Percentiles rank a stretch among this genome's conserved stretches.
Conservation (phyloP, 176 grass and related monocot species). For the Oryza nivara region DNA sequence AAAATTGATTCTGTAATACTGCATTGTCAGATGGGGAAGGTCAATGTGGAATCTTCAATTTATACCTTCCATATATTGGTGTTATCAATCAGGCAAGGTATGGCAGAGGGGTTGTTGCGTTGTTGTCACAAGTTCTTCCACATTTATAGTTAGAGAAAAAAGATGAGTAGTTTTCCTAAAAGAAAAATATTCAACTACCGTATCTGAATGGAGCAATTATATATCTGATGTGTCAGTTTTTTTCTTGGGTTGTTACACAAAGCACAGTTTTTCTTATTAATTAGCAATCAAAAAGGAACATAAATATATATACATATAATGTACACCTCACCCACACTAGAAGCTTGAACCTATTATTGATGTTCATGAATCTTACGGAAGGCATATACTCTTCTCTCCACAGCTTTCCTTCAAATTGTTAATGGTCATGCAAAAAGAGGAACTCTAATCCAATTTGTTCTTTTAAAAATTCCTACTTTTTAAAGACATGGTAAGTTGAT, state of each 20-base stretch:
- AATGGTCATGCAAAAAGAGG: background rate
- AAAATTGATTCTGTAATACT: too few relatives aligned
- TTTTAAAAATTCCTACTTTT: slow-evolving; percentile 5
- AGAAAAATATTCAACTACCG: background rate
- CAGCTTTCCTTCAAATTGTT: background rate
- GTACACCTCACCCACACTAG: background rate
- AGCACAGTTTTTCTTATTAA: background rate
- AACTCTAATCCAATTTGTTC: background rate
- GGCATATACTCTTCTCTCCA: background rate
- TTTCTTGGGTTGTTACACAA: slow-evolving; percentile 20
- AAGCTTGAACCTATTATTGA: background rate
- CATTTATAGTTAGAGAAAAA: background rate
- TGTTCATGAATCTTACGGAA: slow-evolving; percentile 11
- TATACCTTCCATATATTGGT: background rate
- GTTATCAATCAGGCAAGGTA: background rate
- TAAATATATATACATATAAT: background rate
- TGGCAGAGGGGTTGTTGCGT: background rate
- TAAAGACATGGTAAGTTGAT: background rate
- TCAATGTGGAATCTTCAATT: background rate
- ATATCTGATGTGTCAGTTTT: background rate
- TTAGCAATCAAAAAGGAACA: background rate
- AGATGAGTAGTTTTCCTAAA: background rate
- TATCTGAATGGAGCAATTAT: slow-evolving; percentile 23
- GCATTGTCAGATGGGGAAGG: background rate
- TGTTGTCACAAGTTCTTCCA: background rate